These are phyloP conservation scores for Anacardium occidentale DNA, from an alignment of 345 rosid genomes.

Conservation along the genomic window DNA sequence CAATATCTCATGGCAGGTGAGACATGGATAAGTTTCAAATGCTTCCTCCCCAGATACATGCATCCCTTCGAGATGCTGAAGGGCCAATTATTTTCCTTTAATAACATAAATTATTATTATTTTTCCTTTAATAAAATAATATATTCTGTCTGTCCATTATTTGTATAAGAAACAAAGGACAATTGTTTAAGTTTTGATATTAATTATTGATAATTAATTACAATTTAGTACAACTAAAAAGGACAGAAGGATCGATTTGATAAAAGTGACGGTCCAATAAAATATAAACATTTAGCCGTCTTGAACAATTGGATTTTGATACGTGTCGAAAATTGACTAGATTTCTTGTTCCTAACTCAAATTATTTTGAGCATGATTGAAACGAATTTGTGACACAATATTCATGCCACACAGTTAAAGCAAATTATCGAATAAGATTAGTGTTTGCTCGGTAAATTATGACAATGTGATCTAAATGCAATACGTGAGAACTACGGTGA, in stretches of 20 bases:
- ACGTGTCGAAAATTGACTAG: constrained; percentile 15
- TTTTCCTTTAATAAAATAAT: too few relatives aligned
- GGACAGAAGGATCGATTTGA: not conserved
- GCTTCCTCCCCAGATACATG: constrained; percentile 1
- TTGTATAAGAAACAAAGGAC: not conserved
- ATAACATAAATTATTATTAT: too few relatives aligned
- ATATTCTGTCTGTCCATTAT: too few relatives aligned
- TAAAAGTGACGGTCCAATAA: not conserved
- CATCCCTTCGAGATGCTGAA: not conserved
- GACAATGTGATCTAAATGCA: too few relatives aligned
- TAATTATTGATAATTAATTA: not conserved
- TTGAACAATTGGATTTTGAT: constrained; percentile 2
- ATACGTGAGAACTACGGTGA: too few relatives aligned
- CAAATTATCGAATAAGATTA: not conserved
- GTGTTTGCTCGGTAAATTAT: too few relatives aligned
- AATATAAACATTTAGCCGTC: too few relatives aligned
- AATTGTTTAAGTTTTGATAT: not conserved
- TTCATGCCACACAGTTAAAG: not conserved
- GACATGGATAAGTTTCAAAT: too few relatives aligned
- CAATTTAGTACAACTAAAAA: not conserved
- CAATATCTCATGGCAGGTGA: too few relatives aligned
- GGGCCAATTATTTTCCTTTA: not conserved
- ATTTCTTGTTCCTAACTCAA: not conserved
- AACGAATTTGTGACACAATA: not conserved
- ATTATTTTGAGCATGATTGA: not conserved